These are phyloP conservation scores for Iris pallida DNA, from an alignment of 116 monocot species.

Conservation along the genomic window DNA sequence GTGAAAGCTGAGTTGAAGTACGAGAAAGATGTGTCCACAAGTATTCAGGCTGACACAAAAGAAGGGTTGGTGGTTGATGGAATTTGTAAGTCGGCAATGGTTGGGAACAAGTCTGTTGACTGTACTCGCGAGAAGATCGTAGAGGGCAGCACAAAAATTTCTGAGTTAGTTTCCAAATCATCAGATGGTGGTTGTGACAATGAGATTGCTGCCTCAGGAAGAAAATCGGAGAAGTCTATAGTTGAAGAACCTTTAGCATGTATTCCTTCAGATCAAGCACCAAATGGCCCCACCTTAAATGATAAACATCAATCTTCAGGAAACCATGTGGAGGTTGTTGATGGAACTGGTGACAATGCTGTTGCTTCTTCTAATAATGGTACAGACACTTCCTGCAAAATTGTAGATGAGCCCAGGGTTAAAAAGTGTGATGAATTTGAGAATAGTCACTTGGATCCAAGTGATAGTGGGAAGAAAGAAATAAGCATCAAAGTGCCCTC, in stretches of 20 bases:
- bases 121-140: conserved; percentile 13
- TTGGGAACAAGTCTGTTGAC: conserved; percentile 28
- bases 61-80: conserved; percentile 14
- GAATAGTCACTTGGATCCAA: conserved; percentile 5
- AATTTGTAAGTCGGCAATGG: conserved; percentile 12
- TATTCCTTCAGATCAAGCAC: conserved; percentile 2
- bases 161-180: conserved; percentile 13
- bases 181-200: conserved; percentile 4
- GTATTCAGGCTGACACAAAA: conserved; percentile 13
- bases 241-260: conserved; percentile 14
- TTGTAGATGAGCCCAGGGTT: conserved; percentile 11
- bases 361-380: conserved; percentile 11
- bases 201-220: conserved; percentile 15
- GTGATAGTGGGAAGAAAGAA: conserved; percentile 24
- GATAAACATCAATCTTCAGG: conserved; percentile 4
- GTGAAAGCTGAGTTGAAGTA: conserved; percentile 14
- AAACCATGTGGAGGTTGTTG: conserved; percentile 9
- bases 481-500: not conserved
- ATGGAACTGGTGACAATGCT: conserved; percentile 12
- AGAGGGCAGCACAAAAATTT: conserved; percentile 7
- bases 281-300: not conserved
- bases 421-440: conserved; percentile 16
- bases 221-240: conserved; percentile 18
- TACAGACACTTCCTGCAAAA: conserved; percentile 13
- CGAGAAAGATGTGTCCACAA: conserved; percentile 10